Conservation (phyloP, 345 rosid genomes). For the Eucalyptus leucophloia region DNA sequence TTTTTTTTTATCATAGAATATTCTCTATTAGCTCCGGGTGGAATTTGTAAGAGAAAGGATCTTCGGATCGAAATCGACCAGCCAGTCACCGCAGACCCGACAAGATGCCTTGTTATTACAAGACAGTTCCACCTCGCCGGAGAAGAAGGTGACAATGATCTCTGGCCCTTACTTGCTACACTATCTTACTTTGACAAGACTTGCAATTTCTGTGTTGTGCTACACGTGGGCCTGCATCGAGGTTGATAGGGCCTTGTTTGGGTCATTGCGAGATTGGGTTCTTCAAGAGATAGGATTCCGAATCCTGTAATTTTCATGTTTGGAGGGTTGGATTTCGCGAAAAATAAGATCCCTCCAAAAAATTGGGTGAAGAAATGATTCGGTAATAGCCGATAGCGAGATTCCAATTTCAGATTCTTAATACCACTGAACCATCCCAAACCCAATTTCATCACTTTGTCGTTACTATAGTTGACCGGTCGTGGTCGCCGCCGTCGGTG, state of each 20-base stretch:
- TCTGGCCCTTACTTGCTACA: too few species aligned
- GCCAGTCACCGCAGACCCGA: neutral
- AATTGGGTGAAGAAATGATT: neutral
- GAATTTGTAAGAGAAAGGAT: neutral
- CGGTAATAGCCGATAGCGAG: rapidly evolving
- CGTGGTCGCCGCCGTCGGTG: neutral
- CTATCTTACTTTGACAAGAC: too few species aligned
- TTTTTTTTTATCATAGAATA: neutral
- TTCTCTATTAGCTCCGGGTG: neutral
- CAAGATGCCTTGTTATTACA: too few species aligned
- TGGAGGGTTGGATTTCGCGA: neutral
- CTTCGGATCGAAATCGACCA: neutral
- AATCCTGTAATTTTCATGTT: neutral
- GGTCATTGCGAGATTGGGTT: neutral
- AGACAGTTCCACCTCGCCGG: too few species aligned
- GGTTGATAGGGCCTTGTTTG: neutral
- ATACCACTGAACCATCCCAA: neutral
- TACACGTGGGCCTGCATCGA: neutral
- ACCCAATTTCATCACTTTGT: neutral
- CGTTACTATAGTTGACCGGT: too few species aligned
- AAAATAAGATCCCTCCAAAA: neutral
- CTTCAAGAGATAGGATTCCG: neutral
- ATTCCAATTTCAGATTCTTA: neutral
- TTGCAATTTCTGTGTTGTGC: too few species aligned
- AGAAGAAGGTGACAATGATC: too few species aligned